Evolutionary conservation across 768 basidiomycete genomes (phyloP), one percentile per base, ranked within the genome.

Genomic region (Cystofilobasidium capitatum): DNA sequence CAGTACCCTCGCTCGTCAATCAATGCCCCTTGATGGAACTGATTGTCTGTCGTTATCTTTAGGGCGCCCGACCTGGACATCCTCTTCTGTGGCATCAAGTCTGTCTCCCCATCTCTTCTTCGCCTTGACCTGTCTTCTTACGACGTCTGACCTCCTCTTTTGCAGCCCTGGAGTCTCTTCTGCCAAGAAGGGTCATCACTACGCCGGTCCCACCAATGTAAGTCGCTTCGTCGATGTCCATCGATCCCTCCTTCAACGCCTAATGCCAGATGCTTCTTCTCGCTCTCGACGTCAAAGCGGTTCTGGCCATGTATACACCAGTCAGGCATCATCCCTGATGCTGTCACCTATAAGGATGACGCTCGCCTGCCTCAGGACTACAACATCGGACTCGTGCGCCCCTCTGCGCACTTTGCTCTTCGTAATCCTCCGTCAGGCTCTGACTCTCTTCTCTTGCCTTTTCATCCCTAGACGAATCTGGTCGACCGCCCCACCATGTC

Each of bases 21-120:
- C n/a, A n/a, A n/a, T n/a, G n/a, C n/a, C n/a, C n/a, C n/a, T n/a
- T 54, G 49, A 54, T n/a, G 6, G 12, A 49, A 10, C 47, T 10
- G 12, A 16, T 49, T 54, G 24, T 31, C 6, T 31, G 10, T 54
- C 49, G 33, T 26, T 49, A n/a, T n/a, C 7, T 49, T 6, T 24
- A 54, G 49, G 24, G 5, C 49, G 6, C 17, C 42, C n/a, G 45
- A 47, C n/a, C 29, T 31, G 0, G 60, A 91, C 42, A 88, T 91
- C 29, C 71, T 90, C 17, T 89, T 91, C 71, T 90, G 88, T 72
- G 89, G 90, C 10, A 89, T 91, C 58, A 92, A 90, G 89, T 89
- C 70, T 63, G 76, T 81, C 70, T 20, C 22, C 35, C 31, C 24
- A 26, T 36, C 22, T 60, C 35, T 22, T 26, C 35, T 29, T 58